phyloP scores from a whole-genome alignment of 257 asterid genomes.

The Voacanga thouarsii region DNA sequence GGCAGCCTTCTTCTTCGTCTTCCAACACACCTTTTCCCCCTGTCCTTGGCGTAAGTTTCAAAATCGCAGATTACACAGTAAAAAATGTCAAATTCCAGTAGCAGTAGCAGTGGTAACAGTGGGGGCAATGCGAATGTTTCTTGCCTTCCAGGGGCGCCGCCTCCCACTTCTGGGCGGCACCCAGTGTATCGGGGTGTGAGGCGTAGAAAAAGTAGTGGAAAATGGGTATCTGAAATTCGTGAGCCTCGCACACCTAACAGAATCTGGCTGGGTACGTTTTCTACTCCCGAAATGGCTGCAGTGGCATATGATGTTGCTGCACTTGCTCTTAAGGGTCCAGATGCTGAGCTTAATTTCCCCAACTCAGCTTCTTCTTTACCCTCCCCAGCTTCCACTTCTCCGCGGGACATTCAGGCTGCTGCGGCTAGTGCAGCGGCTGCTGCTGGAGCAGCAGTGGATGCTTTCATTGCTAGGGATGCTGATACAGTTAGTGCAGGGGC shows the following conservation, averaged over 20 bases:
- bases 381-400: constrained; percentile 52
- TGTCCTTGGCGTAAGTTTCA: background rate
- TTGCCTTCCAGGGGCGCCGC: constrained; percentile 17
- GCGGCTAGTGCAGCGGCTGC: constrained; percentile 72
- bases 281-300: constrained; percentile 54
- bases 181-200: constrained; percentile 55
- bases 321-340: constrained; percentile 39
- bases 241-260: constrained; percentile 51
- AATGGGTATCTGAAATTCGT: constrained; percentile 67
- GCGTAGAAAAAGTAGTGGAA: constrained; percentile 41
- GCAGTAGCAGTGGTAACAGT: constrained; percentile 9
- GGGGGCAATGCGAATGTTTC: constrained; percentile 11
- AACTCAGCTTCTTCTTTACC: constrained; percentile 42
- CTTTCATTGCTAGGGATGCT: constrained; percentile 16
- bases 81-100: constrained; percentile 34
- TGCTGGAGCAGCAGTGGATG: constrained; percentile 58
- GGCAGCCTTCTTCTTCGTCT: constrained; percentile 34
- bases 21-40: background rate
- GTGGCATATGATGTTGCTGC: constrained; percentile 54
- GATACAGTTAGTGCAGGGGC: constrained; percentile 70
- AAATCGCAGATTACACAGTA: constrained; percentile 1
- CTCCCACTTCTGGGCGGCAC: constrained; percentile 31
- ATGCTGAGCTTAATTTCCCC: constrained; percentile 38
- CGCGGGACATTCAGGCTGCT: constrained; percentile 58
- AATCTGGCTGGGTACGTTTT: constrained; percentile 51